Evolutionary conservation across 2,329 filamentous ascomycete genomes (phyloP).

Genomic region (Neurospora sp.): DNA sequence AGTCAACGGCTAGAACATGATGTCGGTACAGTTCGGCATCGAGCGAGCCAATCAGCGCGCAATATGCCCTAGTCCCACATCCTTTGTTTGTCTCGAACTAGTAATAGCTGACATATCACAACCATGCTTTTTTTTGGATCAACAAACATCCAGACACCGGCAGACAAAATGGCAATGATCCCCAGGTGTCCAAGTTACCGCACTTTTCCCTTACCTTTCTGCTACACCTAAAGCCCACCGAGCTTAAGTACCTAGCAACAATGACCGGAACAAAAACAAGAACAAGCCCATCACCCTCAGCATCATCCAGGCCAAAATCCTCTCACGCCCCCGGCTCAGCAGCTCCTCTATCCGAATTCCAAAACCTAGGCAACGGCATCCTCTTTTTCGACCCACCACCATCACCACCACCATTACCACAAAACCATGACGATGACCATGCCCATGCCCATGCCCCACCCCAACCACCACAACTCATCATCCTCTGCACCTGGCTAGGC

Average conservation of each 20-base stretch:
- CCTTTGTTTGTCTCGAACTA: background rate
- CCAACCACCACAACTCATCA: background rate
- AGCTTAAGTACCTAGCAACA: background rate
- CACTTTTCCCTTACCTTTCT: background rate
- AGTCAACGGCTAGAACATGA: background rate
- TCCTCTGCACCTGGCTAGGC: constrained; percentile 4
- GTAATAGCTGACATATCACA: background rate
- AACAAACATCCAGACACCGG: background rate
- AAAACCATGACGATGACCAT: background rate
- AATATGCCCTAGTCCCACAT: background rate
- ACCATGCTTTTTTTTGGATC: background rate
- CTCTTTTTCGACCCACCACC: background rate
- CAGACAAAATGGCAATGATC: background rate
- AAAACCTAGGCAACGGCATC: background rate
- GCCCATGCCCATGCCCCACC: background rate
- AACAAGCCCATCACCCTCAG: background rate
- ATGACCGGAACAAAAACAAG: background rate
- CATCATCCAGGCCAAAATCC: background rate
- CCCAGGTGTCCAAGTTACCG: background rate
- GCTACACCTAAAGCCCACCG: background rate
- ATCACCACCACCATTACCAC: background rate
- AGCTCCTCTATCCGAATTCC: background rate
- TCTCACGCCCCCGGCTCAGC: background rate
- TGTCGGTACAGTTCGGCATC: background rate
- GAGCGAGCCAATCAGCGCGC: background rate